Evolutionary conservation across 257 asterid genomes (phyloP), one percentile per base, ranked within the genome.

Genomic region (Solanum ossicruentum): DNA sequence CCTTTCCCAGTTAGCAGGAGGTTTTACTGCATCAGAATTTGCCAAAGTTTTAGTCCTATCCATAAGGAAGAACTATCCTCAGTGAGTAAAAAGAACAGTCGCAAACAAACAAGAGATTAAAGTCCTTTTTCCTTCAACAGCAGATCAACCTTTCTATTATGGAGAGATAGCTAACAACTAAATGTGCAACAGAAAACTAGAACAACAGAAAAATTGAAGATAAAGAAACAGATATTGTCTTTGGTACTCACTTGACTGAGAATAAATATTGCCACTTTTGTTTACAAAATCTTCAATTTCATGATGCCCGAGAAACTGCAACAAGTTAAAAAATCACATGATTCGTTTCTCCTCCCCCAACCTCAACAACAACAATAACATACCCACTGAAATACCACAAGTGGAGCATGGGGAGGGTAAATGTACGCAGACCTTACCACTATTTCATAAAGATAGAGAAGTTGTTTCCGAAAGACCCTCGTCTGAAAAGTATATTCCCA

Each of bases 1-100:
- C 84, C 86, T 92, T 83, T 89, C 97, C 99, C 99, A 97, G 87
- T 91, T 86, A 63, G 91, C 87, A 85, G 98, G 99, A 81, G 88
- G 57, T 78, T 88, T 86, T 66, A 86, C 98, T 93, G 91, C 83
- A 86, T 73, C 77, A 84, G 6, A 67, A 39, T 61, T 20, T 21
- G 83, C 4, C 32, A 57, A 61, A 52, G 18, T 75, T 75, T 43
- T 51, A 77, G 63, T 5, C 63, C 2, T 17, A 70, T 70, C 13
- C 54, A 18, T 18, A 39, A 70, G 52, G 9, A 3, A 72, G 80
- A 72, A 72, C 12, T 20, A 45, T 73, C 41, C 13, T 12, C 81
- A 47, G 21, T 47, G 21, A 47, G 3, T 3, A 8, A 47, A 66
- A 49, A 13, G 11, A 70, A 77, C 3, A 26, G 7, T 51, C 0